Evolutionary conservation across 768 basidiomycete genomes (phyloP).

Genomic region (Exsudoporus frostii): DNA sequence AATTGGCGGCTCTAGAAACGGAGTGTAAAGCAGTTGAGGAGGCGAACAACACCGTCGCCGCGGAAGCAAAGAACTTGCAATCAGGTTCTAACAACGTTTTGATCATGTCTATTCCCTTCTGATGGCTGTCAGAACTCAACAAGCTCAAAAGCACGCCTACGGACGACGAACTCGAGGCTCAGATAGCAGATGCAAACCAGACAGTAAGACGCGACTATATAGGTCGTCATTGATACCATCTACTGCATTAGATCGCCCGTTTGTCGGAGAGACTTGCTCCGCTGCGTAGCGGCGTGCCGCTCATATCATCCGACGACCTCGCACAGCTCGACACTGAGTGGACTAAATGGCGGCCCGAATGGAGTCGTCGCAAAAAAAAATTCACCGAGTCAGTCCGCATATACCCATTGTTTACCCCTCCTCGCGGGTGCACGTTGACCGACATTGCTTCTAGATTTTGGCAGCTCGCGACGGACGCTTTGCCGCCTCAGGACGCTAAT

Average conservation of each 20-base stretch:
- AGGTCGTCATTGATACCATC: constrained; percentile 7
- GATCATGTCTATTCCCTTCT: not conserved
- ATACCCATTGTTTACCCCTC: not conserved
- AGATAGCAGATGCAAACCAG: constrained; percentile 48
- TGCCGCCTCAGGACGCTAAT: constrained; percentile 61
- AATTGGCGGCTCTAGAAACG: constrained; percentile 55
- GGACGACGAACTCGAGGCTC: constrained; percentile 57
- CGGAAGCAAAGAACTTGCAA: constrained; percentile 48
- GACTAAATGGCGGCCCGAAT: constrained; percentile 77
- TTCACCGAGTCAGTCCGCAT: constrained; percentile 41
- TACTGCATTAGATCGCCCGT: constrained; percentile 43
- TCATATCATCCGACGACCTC: constrained; percentile 71
- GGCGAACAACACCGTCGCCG: constrained; percentile 49
- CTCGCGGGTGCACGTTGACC: constrained; percentile 1
- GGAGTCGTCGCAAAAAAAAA: constrained; percentile 71
- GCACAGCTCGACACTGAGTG: constrained; percentile 70
- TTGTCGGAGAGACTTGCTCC: constrained; percentile 53
- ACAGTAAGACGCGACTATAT: constrained; percentile 43
- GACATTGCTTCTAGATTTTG: constrained; percentile 56
- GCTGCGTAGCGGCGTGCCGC: constrained; percentile 57
- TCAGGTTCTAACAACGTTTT: constrained; percentile 17
- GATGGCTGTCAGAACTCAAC: constrained; percentile 51
- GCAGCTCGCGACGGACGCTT: constrained; percentile 63
- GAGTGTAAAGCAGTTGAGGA: constrained; percentile 59
- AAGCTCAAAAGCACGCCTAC: constrained; percentile 66